Percentiles rank a stretch among this genome's conserved stretches.
Evolutionary conservation across 345 rosid genomes (phyloP).

Genomic region (Cardamine occulta): DNA sequence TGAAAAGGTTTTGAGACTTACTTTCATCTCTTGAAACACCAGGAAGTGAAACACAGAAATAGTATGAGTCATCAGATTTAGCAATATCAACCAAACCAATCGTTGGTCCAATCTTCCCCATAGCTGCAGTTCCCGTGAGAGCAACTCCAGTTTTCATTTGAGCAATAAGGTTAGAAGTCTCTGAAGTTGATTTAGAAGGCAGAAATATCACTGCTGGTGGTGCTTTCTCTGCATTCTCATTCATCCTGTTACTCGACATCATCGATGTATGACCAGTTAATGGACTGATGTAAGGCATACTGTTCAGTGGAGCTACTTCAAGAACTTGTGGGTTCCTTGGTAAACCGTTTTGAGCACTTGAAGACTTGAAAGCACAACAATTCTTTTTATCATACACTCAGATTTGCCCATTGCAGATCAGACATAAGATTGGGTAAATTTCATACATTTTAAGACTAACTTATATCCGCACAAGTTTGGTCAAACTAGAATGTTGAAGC

Average conservation of each 20-base stretch:
- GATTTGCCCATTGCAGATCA: not conserved
- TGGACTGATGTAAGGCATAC: constrained; percentile 67
- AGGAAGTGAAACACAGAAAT: constrained; percentile 59
- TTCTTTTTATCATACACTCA: not conserved
- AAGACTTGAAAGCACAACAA: constrained; percentile 33
- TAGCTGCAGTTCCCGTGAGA: constrained; percentile 62
- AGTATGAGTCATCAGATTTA: constrained; percentile 59
- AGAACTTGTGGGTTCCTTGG: constrained; percentile 44
- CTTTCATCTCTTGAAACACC: constrained; percentile 67
- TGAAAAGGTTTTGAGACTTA: constrained; percentile 38
- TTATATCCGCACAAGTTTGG: no score
- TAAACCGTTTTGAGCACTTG: constrained; percentile 25
- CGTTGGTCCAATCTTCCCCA: constrained; percentile 54
- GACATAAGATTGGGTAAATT: no score
- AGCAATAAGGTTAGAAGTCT: constrained; percentile 48
- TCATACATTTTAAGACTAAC: no score
- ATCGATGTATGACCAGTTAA: constrained; percentile 40
- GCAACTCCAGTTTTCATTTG: constrained; percentile 57
- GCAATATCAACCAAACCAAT: constrained; percentile 58
- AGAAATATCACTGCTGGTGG: constrained; percentile 58
- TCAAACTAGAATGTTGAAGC: no score
- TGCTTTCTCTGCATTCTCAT: constrained; percentile 42
- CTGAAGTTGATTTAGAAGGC: constrained; percentile 53
- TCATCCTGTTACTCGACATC: constrained; percentile 23
- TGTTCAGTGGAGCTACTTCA: constrained; percentile 65